These are phyloP conservation scores for Ophiocordyceps sinensis DNA, from an alignment of 2,329 filamentous ascomycete species.

Conservation along the genomic window DNA sequence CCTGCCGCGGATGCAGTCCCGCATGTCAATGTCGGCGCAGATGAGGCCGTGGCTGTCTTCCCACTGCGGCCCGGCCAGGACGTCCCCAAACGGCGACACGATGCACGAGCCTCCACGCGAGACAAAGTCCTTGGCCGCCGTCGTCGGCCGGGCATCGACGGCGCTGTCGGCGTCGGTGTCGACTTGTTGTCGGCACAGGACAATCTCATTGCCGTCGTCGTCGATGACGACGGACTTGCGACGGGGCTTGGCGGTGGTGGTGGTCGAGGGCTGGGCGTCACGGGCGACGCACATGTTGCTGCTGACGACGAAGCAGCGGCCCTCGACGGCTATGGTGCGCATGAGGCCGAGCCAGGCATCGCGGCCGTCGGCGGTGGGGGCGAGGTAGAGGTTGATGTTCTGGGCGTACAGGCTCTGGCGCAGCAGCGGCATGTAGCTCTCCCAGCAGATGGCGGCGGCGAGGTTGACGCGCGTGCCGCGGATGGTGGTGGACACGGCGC, in stretches of 20 bases:
- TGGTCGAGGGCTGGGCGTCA: neutral
- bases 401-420: conserved; percentile 75
- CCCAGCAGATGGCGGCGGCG: conserved; percentile 87
- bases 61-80: conserved; percentile 71
- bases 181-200: conserved; percentile 21
- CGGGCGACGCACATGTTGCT: conserved; percentile 61
- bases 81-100: conserved; percentile 63
- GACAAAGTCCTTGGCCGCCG: conserved; percentile 11
- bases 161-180: conserved; percentile 9
- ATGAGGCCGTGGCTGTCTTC: conserved; percentile 57
- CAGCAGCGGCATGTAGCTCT: conserved; percentile 88
- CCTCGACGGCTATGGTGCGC: conserved; percentile 68
- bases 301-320: conserved; percentile 71
- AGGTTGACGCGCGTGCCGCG: conserved; percentile 67
- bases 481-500: conserved; percentile 66
- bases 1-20: conserved; percentile 70
- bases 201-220: conserved; percentile 42
- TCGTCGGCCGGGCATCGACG: neutral
- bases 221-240: conserved; percentile 31
- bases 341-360: conserved; percentile 75
- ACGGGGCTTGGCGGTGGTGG: neutral
- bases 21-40: conserved; percentile 65
- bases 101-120: conserved; percentile 74
- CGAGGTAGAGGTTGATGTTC: conserved; percentile 83
- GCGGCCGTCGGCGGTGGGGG: conserved; percentile 74